Conservation (phyloP, 495 filamentous ascomycete species). For the Lasiosphaeriaceae sp. region DNA sequence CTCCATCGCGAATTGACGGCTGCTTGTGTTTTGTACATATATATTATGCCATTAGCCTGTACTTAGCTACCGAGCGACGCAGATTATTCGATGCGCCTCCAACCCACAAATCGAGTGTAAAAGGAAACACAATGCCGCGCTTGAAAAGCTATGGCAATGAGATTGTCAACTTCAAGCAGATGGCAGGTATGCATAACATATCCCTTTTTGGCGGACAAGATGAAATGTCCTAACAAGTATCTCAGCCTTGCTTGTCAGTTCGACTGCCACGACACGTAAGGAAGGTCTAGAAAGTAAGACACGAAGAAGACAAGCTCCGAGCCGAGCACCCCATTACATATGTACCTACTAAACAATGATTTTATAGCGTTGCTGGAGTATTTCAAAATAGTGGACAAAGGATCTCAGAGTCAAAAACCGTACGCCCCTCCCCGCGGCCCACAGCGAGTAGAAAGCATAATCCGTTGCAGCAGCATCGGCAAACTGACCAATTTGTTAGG, state of each 20-base stretch:
- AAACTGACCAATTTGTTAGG: conserved; percentile 4
- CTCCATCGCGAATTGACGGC: too few relatives aligned
- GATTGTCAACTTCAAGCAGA: conserved; percentile 20
- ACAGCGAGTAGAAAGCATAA: too few relatives aligned
- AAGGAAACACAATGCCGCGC: conserved; percentile 15
- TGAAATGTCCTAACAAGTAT: not conserved
- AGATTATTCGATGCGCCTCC: not conserved
- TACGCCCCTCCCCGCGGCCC: conserved; percentile 1
- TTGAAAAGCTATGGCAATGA: conserved; percentile 8
- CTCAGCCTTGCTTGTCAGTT: conserved; percentile 6
- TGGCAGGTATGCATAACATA: conserved; percentile 17
- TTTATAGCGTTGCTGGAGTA: conserved; percentile 41
- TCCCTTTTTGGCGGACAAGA: too few relatives aligned
- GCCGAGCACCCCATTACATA: too few relatives aligned
- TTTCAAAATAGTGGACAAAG: conserved; percentile 21
- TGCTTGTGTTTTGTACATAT: too few relatives aligned
- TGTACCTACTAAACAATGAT: conserved; percentile 9
- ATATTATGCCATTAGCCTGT: too few relatives aligned
- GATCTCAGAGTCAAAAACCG: conserved; percentile 16
- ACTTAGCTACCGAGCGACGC: not conserved
- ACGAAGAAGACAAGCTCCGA: not conserved
- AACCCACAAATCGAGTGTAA: not conserved
- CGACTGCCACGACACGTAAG: conserved; percentile 16
- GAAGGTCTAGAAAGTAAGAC: conserved; percentile 34
- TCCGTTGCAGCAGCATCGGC: too few relatives aligned